Conservation (phyloP, 352 stramenopile species). For the Pythium guiyangense region DNA sequence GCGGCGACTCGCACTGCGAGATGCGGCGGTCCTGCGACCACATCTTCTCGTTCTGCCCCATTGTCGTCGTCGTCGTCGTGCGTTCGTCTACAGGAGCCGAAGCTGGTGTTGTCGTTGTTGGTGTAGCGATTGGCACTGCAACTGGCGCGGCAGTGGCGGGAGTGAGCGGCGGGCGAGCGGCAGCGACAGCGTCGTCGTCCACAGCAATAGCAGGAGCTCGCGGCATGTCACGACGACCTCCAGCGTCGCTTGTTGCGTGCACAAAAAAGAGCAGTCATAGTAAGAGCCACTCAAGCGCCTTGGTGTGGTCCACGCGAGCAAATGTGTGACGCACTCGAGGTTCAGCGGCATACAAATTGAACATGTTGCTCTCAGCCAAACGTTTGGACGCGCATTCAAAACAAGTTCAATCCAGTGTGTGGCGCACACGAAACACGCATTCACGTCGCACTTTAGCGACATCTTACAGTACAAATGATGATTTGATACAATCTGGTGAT, state of each 20-base stretch:
- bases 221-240: no score
- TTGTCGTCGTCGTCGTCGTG: conserved; percentile 3
- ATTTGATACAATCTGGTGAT: no score
- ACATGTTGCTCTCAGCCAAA: neutral
- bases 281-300: neutral
- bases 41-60: conserved; percentile 31
- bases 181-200: conserved; percentile 5
- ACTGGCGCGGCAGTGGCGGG: neutral
- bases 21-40: conserved; percentile 53
- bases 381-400: no score
- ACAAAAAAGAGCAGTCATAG: no score
- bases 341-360: neutral
- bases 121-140: neutral
- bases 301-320: neutral
- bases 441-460: no score
- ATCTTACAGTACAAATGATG: no score
- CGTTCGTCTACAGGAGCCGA: neutral
- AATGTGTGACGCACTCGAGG: neutral
- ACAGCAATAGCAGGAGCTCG: conserved; percentile 1
- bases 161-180: neutral
- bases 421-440: no score
- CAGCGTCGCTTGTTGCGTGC: no score
- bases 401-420: no score
- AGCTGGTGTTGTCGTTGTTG: neutral
- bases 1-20: conserved; percentile 30